Evolutionary conservation across 2,329 filamentous ascomycete genomes (phyloP).

Genomic region (Fusarium brevicatenulatum): DNA sequence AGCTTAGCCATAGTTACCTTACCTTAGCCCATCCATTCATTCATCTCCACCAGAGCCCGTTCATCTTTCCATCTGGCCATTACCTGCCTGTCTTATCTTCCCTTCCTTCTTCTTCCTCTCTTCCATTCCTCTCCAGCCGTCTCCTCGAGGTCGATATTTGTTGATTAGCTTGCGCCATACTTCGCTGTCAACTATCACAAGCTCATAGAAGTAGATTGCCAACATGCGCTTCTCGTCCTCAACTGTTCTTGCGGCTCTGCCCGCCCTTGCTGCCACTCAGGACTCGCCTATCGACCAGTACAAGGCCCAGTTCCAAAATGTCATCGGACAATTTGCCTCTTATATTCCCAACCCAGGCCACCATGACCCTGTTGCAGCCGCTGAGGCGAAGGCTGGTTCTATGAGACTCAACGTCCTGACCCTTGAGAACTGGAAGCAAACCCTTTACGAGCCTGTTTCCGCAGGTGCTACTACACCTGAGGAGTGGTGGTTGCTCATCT

Average conservation of each 20-base stretch:
- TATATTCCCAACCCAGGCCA: constrained; percentile 61
- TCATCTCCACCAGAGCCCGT: constrained; percentile 39
- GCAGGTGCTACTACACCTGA: constrained; percentile 70
- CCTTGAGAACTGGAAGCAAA: constrained; percentile 76
- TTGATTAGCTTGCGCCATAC: constrained; percentile 1
- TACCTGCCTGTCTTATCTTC: constrained; percentile 24
- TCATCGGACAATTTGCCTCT: constrained; percentile 69
- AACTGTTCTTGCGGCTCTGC: constrained; percentile 63
- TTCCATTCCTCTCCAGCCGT: constrained; percentile 18
- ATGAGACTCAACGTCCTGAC: constrained; percentile 65
- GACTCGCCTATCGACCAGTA: constrained; percentile 65
- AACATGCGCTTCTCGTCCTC: constrained; percentile 69
- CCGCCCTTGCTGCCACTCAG: constrained; percentile 64
- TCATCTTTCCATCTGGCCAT: constrained; percentile 25
- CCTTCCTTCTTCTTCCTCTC: constrained; percentile 14
- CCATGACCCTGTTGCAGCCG: constrained; percentile 54
- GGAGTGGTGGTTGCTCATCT: constrained; percentile 81
- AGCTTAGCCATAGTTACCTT: not conserved
- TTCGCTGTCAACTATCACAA: not conserved
- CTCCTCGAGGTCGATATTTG: not conserved
- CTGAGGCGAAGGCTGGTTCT: constrained; percentile 53
- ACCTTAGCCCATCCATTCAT: constrained; percentile 13
- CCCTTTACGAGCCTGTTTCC: constrained; percentile 70
- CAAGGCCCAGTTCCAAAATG: constrained; percentile 70
- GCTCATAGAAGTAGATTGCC: constrained; percentile 14